phyloP scores from a whole-genome alignment of 352 stramenopile species.

The Aphanomyces stellatus region DNA sequence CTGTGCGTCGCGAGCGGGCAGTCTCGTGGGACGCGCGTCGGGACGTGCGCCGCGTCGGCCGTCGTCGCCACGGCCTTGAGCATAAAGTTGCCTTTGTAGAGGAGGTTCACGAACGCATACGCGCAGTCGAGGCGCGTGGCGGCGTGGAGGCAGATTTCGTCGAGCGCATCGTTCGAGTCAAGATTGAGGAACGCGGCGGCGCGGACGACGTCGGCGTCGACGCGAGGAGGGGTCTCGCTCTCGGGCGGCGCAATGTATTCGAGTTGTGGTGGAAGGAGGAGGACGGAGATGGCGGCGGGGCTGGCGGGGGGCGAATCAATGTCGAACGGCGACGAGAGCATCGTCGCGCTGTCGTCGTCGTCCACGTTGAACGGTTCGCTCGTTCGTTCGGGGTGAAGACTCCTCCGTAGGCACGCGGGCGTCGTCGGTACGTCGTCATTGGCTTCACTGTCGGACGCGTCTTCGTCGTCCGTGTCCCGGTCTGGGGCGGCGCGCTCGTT shows the following conservation, averaged over 20 bases:
- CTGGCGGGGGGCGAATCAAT: not conserved
- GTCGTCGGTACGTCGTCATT: no score
- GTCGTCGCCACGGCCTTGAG: conserved; percentile 12
- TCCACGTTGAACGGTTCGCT: no score
- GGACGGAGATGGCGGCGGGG: not conserved
- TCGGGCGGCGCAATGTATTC: not conserved
- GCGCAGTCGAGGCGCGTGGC: conserved; percentile 10
- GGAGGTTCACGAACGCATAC: conserved; percentile 18
- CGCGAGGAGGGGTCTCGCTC: not conserved
- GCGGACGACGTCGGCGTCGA: not conserved
- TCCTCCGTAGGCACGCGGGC: no score
- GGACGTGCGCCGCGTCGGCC: not conserved
- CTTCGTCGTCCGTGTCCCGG: not conserved
- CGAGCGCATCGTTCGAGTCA: conserved; percentile 11
- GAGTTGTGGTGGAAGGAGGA: not conserved
- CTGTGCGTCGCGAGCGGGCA: conserved; percentile 9
- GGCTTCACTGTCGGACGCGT: not conserved
- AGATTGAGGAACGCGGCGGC: conserved; percentile 4
- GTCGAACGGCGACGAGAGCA: not conserved
- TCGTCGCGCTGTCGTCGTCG: not conserved
- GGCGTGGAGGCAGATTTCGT: conserved; percentile 8
- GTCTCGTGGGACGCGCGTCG: conserved; percentile 7
- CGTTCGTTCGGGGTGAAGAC: no score
- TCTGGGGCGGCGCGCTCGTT: not conserved
- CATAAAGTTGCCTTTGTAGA: conserved; percentile 18